Evolutionary conservation across 495 filamentous ascomycete genomes (phyloP).

Genomic region (Amphirosellinia nigrospora): DNA sequence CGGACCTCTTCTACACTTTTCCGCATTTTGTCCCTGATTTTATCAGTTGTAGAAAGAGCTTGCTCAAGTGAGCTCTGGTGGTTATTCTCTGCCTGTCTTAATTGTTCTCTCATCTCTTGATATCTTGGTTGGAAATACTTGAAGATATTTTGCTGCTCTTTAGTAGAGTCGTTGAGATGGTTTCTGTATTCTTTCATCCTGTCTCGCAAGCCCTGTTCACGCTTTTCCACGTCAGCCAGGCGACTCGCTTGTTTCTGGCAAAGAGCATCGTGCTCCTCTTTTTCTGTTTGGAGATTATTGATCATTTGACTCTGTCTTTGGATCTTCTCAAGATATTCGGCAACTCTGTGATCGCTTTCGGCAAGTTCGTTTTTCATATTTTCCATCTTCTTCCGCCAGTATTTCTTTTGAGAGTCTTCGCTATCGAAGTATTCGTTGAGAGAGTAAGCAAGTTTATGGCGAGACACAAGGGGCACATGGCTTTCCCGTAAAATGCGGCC

Average conservation of each 20-base stretch:
- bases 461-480: slow-evolving; percentile 13
- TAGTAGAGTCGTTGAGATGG: slow-evolving; percentile 44
- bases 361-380: slow-evolving; percentile 33
- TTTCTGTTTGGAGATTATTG: slow-evolving; percentile 28
- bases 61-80: slow-evolving; percentile 34
- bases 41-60: slow-evolving; percentile 38
- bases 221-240: slow-evolving; percentile 29
- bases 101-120: slow-evolving; percentile 32
- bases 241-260: slow-evolving; percentile 33
- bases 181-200: slow-evolving; percentile 39
- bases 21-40: slow-evolving; percentile 39
- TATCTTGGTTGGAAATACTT: slow-evolving; percentile 37
- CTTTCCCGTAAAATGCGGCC: slow-evolving; percentile 28
- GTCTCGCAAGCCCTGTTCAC: slow-evolving; percentile 35
- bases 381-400: slow-evolving; percentile 34
- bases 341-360: slow-evolving; percentile 29
- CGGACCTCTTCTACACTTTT: slow-evolving; percentile 39
- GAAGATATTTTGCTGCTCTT: slow-evolving; percentile 49
- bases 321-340: slow-evolving; percentile 32
- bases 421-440: slow-evolving; percentile 32
- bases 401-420: slow-evolving; percentile 30
- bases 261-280: slow-evolving; percentile 32
- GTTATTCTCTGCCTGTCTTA: slow-evolving; percentile 30
- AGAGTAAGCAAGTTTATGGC: slow-evolving; percentile 28
- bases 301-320: slow-evolving; percentile 33